These are phyloP conservation scores for Rhizopogon roseolus DNA, from an alignment of 768 basidiomycete species.

Conservation along the genomic window DNA sequence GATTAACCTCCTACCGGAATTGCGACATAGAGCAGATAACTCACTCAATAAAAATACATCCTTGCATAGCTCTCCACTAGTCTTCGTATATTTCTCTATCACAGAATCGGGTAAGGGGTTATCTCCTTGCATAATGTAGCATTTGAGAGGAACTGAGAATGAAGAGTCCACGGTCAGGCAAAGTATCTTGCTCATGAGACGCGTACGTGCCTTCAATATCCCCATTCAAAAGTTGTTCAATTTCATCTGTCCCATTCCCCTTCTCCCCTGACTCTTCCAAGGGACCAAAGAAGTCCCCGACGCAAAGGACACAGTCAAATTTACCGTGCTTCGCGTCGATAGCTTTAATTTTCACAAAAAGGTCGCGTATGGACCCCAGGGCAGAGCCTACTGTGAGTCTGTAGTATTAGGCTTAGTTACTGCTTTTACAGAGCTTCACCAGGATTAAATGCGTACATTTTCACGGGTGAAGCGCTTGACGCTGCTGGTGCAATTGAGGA, in stretches of 20 bases:
- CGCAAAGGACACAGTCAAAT: conserved; percentile 79
- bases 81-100: conserved; percentile 69
- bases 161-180: conserved; percentile 7
- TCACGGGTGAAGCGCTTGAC: conserved; percentile 14
- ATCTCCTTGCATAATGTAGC: conserved; percentile 90
- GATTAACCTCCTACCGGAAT: conserved; percentile 2
- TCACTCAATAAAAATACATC: conserved; percentile 85
- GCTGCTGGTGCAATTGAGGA: conserved; percentile 12
- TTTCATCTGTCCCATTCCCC: conserved; percentile 42
- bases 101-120: conserved; percentile 68
- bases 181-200: background rate
- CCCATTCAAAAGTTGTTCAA: conserved; percentile 60
- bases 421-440: background rate
- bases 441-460: conserved; percentile 22
- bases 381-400: conserved; percentile 82
- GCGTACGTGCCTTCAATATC: conserved; percentile 53
- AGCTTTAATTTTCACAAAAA: conserved; percentile 75
- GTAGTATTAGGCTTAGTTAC: background rate
- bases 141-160: conserved; percentile 74
- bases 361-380: conserved; percentile 63
- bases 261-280: conserved; percentile 27
- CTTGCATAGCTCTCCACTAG: conserved; percentile 73
- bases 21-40: conserved; percentile 21
- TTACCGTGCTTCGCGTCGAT: conserved; percentile 92
- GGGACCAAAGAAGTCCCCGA: conserved; percentile 82